These are phyloP conservation scores for Tolypocladium tropicale DNA, from an alignment of 2,329 filamentous ascomycete genomes.

Conservation along the genomic window DNA sequence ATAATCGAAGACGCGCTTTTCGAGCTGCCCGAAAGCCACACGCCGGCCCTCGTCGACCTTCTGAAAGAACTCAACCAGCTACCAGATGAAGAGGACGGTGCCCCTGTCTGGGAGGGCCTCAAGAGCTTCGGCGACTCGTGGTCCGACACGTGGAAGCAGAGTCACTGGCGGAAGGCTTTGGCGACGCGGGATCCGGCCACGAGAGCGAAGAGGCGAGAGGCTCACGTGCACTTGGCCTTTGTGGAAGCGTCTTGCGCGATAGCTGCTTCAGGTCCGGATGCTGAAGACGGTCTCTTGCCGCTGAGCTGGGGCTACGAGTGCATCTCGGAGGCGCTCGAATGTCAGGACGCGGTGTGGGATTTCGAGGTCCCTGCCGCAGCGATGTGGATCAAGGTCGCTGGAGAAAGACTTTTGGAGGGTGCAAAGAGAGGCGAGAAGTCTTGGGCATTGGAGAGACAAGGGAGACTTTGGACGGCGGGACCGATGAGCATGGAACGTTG, in stretches of 20 bases:
- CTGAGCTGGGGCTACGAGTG: not conserved
- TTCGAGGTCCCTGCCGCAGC: not conserved
- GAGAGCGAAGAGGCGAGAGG: not conserved
- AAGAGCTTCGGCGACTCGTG: not conserved
- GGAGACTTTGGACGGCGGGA: not conserved
- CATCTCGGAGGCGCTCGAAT: not conserved
- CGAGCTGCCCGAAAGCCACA: not conserved
- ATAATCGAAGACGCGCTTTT: not conserved
- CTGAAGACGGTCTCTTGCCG: not conserved
- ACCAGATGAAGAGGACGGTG: not conserved
- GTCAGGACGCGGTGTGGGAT: not conserved
- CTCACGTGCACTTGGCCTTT: not conserved
- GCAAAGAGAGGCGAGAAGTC: not conserved
- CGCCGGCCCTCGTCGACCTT: not conserved
- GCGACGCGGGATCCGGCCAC: not conserved
- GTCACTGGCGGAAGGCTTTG: not conserved
- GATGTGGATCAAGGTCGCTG: not conserved
- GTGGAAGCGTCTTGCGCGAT: not conserved
- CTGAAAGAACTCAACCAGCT: not conserved
- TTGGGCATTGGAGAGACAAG: not conserved
- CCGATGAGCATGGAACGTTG: not conserved
- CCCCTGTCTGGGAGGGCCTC: not conserved
- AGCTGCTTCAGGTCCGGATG: not conserved
- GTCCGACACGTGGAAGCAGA: not conserved
- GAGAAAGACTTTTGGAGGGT: not conserved